A percentile compares a stretch with the other conserved stretches of the same genome.
phyloP scores from a whole-genome alignment of 2,329 filamentous ascomycete genomes.

The Ophiostoma sp. region DNA sequence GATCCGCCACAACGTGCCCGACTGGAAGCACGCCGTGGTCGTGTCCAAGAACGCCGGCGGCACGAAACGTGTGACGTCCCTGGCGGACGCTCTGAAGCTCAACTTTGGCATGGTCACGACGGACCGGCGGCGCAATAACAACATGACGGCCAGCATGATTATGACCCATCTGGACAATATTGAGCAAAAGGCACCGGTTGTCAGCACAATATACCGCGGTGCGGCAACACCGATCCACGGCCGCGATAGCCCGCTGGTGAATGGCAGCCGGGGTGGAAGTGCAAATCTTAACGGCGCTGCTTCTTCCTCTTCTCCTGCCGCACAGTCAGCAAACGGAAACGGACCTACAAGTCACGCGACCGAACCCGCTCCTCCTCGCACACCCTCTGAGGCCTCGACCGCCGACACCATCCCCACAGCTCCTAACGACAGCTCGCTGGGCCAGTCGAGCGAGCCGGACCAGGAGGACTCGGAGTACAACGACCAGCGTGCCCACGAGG shows the following conservation, averaged over 20 bases:
- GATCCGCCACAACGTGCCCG: slow-evolving; percentile 84
- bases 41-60: slow-evolving; percentile 98
- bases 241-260: not conserved
- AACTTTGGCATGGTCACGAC: slow-evolving; percentile 97
- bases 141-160: slow-evolving; percentile 74
- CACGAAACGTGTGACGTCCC: slow-evolving; percentile 92
- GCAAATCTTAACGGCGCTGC: not conserved
- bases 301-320: not conserved
- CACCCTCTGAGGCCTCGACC: not conserved
- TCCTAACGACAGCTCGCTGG: not conserved
- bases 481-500: slow-evolving; percentile 80
- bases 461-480: slow-evolving; percentile 58
- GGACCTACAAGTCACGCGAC: not conserved
- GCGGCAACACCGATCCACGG: not conserved
- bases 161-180: slow-evolving; percentile 66
- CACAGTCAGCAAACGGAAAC: not conserved
- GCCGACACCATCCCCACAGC: slow-evolving; percentile 5
- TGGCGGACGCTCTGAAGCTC: slow-evolving; percentile 93
- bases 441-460: slow-evolving; percentile 38
- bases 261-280: not conserved
- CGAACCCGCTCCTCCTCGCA: not conserved
- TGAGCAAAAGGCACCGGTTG: slow-evolving; percentile 40
- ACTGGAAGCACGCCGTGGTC: slow-evolving; percentile 89
- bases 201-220: slow-evolving; percentile 20
- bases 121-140: slow-evolving; percentile 65